phyloP scores from a whole-genome alignment of 1,284 basidiomycete species.

The Boletus semigastroideus region DNA sequence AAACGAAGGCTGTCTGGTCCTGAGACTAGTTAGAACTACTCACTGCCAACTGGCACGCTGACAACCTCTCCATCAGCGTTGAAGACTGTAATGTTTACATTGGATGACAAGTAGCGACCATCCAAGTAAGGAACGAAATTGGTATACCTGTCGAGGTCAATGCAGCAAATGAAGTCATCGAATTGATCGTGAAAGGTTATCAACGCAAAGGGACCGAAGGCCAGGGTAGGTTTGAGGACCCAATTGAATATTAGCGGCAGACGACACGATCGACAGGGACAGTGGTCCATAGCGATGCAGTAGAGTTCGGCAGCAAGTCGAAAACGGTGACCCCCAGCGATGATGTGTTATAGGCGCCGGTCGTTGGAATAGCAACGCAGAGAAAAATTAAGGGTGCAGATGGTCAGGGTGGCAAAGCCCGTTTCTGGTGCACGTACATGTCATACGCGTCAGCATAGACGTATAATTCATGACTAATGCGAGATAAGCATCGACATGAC shows the following conservation, averaged over 20 bases:
- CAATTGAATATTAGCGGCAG: background rate
- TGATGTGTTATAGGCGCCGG: background rate
- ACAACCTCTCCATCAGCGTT: conserved; percentile 49
- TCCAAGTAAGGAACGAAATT: conserved; percentile 73
- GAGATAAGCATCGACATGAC: conserved; percentile 8
- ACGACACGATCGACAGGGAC: conserved; percentile 8
- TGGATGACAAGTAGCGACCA: conserved; percentile 80
- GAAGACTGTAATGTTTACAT: conserved; percentile 78
- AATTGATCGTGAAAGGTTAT: background rate
- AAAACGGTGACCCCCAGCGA: background rate
- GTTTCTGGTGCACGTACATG: conserved; percentile 47
- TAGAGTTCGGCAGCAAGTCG: background rate
- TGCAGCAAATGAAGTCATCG: background rate
- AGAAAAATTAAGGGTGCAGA: background rate
- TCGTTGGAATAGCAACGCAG: background rate
- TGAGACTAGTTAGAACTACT: conserved; percentile 14
- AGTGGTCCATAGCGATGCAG: background rate
- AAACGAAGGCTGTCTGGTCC: background rate
- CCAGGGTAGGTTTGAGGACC: background rate
- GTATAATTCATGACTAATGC: conserved; percentile 77
- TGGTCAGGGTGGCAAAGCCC: conserved; percentile 10
- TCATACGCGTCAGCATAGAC: conserved; percentile 74
- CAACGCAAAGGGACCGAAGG: background rate
- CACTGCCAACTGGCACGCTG: conserved; percentile 65
- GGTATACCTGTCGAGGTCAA: conserved; percentile 46